Conservation (phyloP, 2,329 filamentous ascomycete species). For the Davidsoniella neocaledoniae region DNA sequence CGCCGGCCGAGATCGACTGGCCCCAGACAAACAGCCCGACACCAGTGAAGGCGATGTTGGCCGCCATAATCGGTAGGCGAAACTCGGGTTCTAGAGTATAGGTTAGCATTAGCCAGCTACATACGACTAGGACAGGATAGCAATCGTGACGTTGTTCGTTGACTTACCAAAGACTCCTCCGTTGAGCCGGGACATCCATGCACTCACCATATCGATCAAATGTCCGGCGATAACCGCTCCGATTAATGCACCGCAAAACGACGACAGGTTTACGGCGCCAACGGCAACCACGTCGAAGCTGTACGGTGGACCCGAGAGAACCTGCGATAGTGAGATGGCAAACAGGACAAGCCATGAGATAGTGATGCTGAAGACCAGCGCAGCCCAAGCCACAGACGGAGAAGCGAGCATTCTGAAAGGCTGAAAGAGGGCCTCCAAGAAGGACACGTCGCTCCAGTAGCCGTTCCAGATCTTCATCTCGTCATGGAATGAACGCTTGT, state of each 20-base stretch:
- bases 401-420: constrained; percentile 22
- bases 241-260: constrained; percentile 15
- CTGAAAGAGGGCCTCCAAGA: constrained; percentile 22
- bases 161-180: constrained; percentile 20
- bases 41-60: constrained; percentile 21
- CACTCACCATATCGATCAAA: constrained; percentile 21
- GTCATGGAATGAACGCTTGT: too few species aligned
- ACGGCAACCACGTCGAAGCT: constrained; percentile 21
- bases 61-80: constrained; percentile 22
- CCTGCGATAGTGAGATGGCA: constrained; percentile 20
- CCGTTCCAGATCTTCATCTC: constrained; percentile 18
- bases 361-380: constrained; percentile 23
- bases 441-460: constrained; percentile 22
- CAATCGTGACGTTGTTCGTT: not conserved
- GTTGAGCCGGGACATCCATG: constrained; percentile 20
- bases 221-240: constrained; percentile 20
- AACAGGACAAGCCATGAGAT: constrained; percentile 20
- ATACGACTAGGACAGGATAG: not conserved
- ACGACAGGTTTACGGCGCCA: constrained; percentile 14
- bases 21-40: constrained; percentile 23
- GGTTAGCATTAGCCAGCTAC: not conserved
- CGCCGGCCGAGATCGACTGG: constrained; percentile 14
- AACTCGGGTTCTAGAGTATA: constrained; percentile 21
- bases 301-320: constrained; percentile 22
- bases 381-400: constrained; percentile 23